These are phyloP conservation scores for Fusarium sp. DNA, from an alignment of 2,329 filamentous ascomycete species.

Conservation along the genomic window DNA sequence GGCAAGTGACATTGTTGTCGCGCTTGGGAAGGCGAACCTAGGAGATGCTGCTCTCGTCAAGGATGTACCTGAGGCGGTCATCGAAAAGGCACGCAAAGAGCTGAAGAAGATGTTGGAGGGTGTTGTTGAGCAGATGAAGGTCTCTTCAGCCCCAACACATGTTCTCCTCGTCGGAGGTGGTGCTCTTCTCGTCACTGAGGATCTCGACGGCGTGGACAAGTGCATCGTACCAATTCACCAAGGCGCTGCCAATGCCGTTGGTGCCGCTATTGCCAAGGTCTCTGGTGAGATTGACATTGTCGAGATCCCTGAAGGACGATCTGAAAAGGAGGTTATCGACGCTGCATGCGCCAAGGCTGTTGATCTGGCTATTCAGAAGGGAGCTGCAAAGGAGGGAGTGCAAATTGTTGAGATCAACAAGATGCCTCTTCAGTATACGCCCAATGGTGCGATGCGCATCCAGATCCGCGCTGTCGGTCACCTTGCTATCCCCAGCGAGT, in stretches of 20 bases:
- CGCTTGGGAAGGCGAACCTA: conserved; percentile 47
- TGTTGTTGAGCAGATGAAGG: conserved; percentile 68
- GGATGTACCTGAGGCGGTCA: conserved; percentile 34
- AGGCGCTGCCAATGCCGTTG: conserved; percentile 70
- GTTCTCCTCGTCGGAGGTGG: conserved; percentile 70
- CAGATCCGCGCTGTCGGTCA: conserved; percentile 51
- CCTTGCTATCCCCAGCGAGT: conserved; percentile 46
- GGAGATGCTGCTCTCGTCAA: conserved; percentile 47
- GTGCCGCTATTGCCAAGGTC: conserved; percentile 69
- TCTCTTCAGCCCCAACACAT: conserved; percentile 62
- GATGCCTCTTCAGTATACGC: conserved; percentile 53
- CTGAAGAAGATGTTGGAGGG: conserved; percentile 62
- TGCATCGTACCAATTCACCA: conserved; percentile 64
- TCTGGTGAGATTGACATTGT: conserved; percentile 65
- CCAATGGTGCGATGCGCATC: conserved; percentile 50
- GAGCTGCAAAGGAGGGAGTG: conserved; percentile 49
- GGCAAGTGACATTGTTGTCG: conserved; percentile 64
- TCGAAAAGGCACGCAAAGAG: conserved; percentile 45
- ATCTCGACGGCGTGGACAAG: conserved; percentile 61
- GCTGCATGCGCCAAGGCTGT: conserved; percentile 53
- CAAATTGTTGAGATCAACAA: conserved; percentile 60
- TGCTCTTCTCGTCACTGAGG: conserved; percentile 61
- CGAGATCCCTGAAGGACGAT: conserved; percentile 56
- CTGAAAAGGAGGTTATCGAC: conserved; percentile 53
- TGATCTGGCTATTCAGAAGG: conserved; percentile 47